Conservation (phyloP, 2,329 filamentous ascomycete species). For the Cercospora zeina region DNA sequence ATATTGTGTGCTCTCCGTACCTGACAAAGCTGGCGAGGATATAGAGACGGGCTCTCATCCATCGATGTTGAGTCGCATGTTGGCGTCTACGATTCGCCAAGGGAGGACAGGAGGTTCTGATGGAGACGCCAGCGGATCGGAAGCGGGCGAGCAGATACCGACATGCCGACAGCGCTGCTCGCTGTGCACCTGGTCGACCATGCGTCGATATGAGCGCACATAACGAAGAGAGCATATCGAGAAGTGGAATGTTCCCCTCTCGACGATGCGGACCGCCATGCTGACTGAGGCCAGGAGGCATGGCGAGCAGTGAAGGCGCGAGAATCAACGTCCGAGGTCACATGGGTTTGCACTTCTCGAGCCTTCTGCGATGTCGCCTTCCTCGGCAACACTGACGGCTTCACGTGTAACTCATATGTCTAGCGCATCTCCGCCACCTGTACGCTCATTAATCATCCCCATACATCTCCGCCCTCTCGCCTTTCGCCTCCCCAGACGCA, state of each 20-base stretch:
- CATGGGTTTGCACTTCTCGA: constrained; percentile 13
- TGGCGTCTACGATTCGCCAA: neutral
- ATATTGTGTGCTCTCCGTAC: neutral
- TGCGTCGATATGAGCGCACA: constrained; percentile 6
- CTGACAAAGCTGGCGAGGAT: neutral
- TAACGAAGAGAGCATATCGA: constrained; percentile 4
- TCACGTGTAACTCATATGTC: constrained; percentile 9
- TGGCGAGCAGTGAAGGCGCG: neutral
- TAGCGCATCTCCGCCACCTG: constrained; percentile 12
- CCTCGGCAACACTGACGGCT: constrained; percentile 17
- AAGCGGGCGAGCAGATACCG: neutral
- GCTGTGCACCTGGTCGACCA: neutral
- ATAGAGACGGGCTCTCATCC: neutral
- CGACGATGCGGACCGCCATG: constrained; percentile 3
- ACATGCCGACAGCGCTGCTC: neutral
- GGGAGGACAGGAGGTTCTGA: neutral
- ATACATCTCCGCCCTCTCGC: constrained; percentile 3
- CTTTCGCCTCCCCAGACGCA: neutral
- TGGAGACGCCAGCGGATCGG: constrained; percentile 7
- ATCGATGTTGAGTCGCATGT: neutral
- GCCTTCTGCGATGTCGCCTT: constrained; percentile 16
- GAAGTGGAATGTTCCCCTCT: no score
- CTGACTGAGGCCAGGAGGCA: neutral
- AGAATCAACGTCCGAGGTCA: constrained; percentile 10
- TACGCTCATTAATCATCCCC: neutral